Evolutionary conservation across 2,329 filamentous ascomycete species (phyloP), one percentile per base, ranked within the genome.

Genomic region (Colletotrichum sp.): DNA sequence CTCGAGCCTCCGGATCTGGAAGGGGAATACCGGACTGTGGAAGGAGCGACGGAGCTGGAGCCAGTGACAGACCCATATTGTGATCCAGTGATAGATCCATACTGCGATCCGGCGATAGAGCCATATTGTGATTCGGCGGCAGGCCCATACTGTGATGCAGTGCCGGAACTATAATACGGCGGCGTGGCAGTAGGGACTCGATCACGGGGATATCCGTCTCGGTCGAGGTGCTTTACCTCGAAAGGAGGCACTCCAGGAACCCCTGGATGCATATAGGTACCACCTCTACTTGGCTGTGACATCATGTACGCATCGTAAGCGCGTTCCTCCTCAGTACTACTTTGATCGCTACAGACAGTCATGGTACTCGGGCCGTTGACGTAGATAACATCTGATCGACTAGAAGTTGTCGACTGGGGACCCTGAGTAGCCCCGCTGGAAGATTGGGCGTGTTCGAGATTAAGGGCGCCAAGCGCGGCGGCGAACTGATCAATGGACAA

Each of bases 301-400:
- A 52, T 52, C 44, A 52, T 52, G 44, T 52, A 52, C 10, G 44
- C 44, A n/a, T 52, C 44, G 44, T 52, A 52, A 52, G 44, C 44
- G 6, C 44, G 44, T 13, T 52, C 44, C n/a, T 52, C 44, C 44
- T 52, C 44, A 0, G n/a, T 52, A 52, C 44, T 52, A 21, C 44
- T 52, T 21, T 52, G n/a, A 13, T 52, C 44, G 44, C 44, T 52
- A 21, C 44, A 52, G 44, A 52, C 44, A 1, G 44, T 52, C 44
- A 52, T 21, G 2, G 44, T 52, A 21, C 44, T 52, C 44, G 44
- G 44, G 44, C 44, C 44, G 44, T 52, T 21, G 44, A 52, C 44
- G 12, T 52, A 52, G 44, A 52, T 52, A 1, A 52, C 44, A 21
- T 52, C 44, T 1, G 44, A 52, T 21, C 44, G 44, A 52, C 44